Percentiles rank a stretch among this genome's conserved stretches.
Evolutionary conservation across 2,329 filamentous ascomycete genomes (phyloP).

Genomic region (Neopestalotiopsis sp.): DNA sequence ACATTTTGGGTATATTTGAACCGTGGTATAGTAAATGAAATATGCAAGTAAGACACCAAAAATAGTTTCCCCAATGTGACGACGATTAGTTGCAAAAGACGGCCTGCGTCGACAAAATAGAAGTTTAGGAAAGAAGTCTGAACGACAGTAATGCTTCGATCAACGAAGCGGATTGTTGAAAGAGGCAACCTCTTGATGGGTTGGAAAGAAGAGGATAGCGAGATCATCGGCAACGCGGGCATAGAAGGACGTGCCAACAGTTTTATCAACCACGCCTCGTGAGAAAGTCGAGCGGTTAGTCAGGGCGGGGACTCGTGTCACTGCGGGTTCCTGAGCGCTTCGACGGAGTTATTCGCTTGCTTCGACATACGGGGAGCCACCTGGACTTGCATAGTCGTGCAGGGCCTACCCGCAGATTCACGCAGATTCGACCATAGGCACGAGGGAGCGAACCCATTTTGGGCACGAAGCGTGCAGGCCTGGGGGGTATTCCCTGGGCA

Average conservation of each 20-base stretch:
- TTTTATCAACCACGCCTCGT: conserved; percentile 33
- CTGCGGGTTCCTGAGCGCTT: conserved; percentile 33
- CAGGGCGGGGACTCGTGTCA: conserved; percentile 26
- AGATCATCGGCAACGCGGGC: conserved; percentile 27
- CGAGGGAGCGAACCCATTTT: conserved; percentile 28
- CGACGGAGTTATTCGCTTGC: conserved; percentile 21
- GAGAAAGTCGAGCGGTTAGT: conserved; percentile 35
- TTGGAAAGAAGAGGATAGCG: conserved; percentile 31
- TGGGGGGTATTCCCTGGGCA: conserved; percentile 23
- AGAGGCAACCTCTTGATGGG: conserved; percentile 38
- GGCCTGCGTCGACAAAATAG: conserved; percentile 36
- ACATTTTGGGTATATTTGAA: conserved; percentile 45
- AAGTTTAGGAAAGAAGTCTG: conserved; percentile 35
- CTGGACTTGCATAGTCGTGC: conserved; percentile 30
- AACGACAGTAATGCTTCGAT: conserved; percentile 51
- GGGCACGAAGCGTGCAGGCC: conserved; percentile 30
- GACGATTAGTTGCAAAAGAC: conserved; percentile 32
- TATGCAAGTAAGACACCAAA: conserved; percentile 29
- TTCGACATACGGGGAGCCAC: conserved; percentile 26
- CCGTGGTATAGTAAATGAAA: conserved; percentile 17
- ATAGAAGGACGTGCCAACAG: conserved; percentile 29
- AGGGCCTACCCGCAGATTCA: conserved; percentile 29
- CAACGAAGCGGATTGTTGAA: conserved; percentile 48
- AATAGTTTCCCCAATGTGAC: conserved; percentile 25
- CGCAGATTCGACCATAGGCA: conserved; percentile 33